Evolutionary conservation across 345 rosid genomes (phyloP), one percentile per base, ranked within the genome.

Genomic region (Diplotaxis tenuifolia): DNA sequence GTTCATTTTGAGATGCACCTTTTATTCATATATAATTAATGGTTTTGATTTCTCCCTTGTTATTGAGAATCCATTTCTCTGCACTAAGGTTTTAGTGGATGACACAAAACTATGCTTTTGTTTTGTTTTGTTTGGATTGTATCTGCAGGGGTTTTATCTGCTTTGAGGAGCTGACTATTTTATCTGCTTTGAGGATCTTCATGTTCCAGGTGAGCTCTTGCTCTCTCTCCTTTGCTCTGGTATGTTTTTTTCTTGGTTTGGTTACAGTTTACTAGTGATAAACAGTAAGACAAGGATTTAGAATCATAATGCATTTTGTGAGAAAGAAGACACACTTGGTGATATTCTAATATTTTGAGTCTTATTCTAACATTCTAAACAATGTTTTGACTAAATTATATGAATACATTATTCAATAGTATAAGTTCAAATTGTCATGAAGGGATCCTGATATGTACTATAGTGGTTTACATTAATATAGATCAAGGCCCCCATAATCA

Each of bases 1-100:
- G 71, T 67, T 66, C 68, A 50, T 63, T 77, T 79, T 73, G 68
- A 69, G 21, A 64, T 71, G 45, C 52, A 32, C 28, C 11, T 76
- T 27, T 73, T 31, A 72, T 77, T 62, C 36, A 32, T 40, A 56
- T 68, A 68, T 56, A 62, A 56, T 23, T 36, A 18, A 55, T 64
- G 40, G 28, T 49, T 16, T 19, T 70, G 45, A n/a, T n/a, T n/a
- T n/a, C n/a, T n/a, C 65, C 45, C 70, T 72, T 36, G 32, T 58
- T 78, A 27, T 56, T 45, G 20, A 29, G 21, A 65, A 42, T 29
- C 52, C 9, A 40, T 18, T 70, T 64, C 42, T 40, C 47, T 21
- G 36, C 10, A 21, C 58, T 21, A 57, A 20, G 7, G 22, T 45
- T 49, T 19, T n/a, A 16, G 27, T 40, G 36, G 47, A 62, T 75